phyloP scores from a whole-genome alignment of 495 filamentous ascomycete genomes.

The Thermochaetoides thermophila region DNA sequence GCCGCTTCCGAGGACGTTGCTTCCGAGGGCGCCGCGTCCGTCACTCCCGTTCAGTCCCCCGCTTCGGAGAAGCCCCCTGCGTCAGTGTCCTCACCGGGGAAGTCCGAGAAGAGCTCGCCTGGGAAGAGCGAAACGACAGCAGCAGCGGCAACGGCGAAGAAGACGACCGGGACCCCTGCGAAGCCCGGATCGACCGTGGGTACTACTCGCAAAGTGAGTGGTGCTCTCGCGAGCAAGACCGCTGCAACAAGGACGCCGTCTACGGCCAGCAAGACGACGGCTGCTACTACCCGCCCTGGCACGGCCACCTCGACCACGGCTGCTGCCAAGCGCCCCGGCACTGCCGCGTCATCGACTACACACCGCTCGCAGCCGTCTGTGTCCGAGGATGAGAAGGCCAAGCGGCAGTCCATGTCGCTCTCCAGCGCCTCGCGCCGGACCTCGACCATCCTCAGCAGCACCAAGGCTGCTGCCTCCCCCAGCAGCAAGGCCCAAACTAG shows the following conservation, averaged over 20 bases:
- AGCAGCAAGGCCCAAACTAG: slow-evolving; percentile 16
- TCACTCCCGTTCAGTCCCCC: no score
- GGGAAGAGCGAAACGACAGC: no score
- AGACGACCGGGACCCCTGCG: no score
- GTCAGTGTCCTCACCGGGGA: no score
- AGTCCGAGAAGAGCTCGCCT: no score
- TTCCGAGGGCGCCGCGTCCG: no score
- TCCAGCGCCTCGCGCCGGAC: slow-evolving; percentile 24
- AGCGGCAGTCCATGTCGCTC: slow-evolving; percentile 14
- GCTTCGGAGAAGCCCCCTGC: no score
- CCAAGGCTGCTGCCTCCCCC: slow-evolving; percentile 27
- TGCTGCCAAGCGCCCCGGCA: slow-evolving; percentile 22
- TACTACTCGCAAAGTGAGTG: slow-evolving; percentile 5
- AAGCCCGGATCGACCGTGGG: no score
- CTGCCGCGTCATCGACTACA: slow-evolving; percentile 16
- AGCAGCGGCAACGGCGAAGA: no score
- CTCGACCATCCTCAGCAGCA: slow-evolving; percentile 18
- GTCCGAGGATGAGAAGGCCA: slow-evolving; percentile 36
- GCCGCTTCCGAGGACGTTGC: no score
- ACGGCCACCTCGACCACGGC: slow-evolving; percentile 8
- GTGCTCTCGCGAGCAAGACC: slow-evolving; percentile 23
- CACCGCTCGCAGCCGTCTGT: slow-evolving; percentile 31
- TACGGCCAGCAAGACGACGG: slow-evolving; percentile 15
- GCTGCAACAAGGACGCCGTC: slow-evolving; percentile 22
- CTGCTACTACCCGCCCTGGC: slow-evolving; percentile 23